Percentiles rank a stretch among this genome's conserved stretches.
phyloP scores from a whole-genome alignment of 2,329 filamentous ascomycete species.

The Talaromyces albobiverticillius region DNA sequence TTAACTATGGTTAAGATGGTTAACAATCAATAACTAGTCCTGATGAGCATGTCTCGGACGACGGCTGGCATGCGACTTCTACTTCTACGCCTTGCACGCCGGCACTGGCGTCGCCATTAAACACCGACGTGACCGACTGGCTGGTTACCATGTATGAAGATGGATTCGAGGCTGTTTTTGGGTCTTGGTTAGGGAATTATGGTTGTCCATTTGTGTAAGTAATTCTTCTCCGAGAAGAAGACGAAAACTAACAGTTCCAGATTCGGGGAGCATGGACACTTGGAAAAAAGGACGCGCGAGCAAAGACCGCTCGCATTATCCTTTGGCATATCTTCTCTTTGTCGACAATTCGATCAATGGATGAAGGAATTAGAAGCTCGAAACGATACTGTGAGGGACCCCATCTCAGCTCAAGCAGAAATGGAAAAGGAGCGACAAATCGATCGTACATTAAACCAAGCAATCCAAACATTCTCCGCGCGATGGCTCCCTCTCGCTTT shows the following conservation, averaged over 20 bases:
- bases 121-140: constrained; percentile 16
- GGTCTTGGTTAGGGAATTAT: constrained; percentile 43
- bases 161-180: constrained; percentile 42
- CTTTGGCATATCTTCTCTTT: constrained; percentile 20
- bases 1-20: no score
- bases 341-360: constrained; percentile 30
- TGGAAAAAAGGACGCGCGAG: constrained; percentile 2
- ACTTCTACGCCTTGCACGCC: neutral
- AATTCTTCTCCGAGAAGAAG: constrained; percentile 1
- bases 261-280: constrained; percentile 10
- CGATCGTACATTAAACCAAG: constrained; percentile 24
- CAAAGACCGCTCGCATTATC: constrained; percentile 16
- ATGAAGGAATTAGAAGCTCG: constrained; percentile 26
- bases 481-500: constrained; percentile 28
- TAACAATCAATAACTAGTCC: no score
- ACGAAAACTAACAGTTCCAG: neutral
- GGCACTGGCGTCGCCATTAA: no score
- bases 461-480: constrained; percentile 27
- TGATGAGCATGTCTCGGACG: no score
- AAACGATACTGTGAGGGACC: constrained; percentile 4
- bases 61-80: no score
- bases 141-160: constrained; percentile 30
- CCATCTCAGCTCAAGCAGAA: constrained; percentile 4
- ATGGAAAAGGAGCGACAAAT: constrained; percentile 20
- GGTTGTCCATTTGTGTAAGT: constrained; percentile 43